Percentiles rank a stretch among this genome's conserved stretches.
phyloP scores from a whole-genome alignment of 768 basidiomycete species.

The Mrakia hoshinonis region DNA sequence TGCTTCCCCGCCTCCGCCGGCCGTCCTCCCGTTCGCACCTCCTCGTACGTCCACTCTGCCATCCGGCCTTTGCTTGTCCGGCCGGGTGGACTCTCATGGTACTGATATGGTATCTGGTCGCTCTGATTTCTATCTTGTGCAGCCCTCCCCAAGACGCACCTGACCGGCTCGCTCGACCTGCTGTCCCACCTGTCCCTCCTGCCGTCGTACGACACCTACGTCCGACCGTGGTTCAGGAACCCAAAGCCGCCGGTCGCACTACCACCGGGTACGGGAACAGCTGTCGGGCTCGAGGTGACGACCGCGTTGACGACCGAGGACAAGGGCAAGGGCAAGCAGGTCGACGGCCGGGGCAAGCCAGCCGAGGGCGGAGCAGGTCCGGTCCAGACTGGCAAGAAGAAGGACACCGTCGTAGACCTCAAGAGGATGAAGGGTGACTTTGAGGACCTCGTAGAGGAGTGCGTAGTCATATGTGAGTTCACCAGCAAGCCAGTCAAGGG shows the following conservation, averaged over 20 bases:
- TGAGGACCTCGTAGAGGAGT: conserved; percentile 27
- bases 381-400: neutral
- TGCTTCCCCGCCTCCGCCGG: conserved; percentile 11
- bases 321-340: conserved; percentile 12
- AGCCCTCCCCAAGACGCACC: conserved; percentile 8
- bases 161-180: conserved; percentile 27
- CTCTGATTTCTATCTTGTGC: no score
- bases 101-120: no score
- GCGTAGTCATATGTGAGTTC: conserved; percentile 20
- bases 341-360: neutral
- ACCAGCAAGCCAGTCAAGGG: neutral
- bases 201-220: conserved; percentile 27
- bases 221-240: conserved; percentile 28
- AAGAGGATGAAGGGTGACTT: conserved; percentile 25
- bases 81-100: no score
- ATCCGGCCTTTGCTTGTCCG: no score
- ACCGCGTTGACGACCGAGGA: neutral
- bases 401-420: conserved; percentile 21
- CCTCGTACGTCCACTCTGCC: neutral
- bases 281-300: neutral
- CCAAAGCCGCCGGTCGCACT: conserved; percentile 10
- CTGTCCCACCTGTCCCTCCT: conserved; percentile 21
- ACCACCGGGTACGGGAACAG: neutral
- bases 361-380: neutral
- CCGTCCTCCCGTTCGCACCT: conserved; percentile 15